Percentiles rank a stretch among this genome's conserved stretches.
phyloP scores from a whole-genome alignment of 208 protist species.

The Crithidia sp. region DNA sequence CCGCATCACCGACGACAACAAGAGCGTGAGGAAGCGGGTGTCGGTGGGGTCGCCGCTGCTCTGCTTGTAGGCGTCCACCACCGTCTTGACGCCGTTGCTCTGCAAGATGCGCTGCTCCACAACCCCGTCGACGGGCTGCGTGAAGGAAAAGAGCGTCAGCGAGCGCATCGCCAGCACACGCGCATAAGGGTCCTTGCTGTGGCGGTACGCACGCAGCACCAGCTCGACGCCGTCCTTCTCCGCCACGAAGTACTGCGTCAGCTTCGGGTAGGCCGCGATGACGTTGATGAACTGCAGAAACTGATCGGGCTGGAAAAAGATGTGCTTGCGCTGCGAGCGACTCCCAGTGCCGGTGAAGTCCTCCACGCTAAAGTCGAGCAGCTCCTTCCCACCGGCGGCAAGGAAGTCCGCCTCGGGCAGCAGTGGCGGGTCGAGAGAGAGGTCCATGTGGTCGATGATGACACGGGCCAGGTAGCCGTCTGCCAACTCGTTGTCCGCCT shows the following conservation, averaged over 20 bases:
- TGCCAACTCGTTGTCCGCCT: conserved; percentile 87
- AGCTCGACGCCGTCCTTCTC: conserved; percentile 77
- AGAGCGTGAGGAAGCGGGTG: conserved; percentile 82
- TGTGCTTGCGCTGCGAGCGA: conserved; percentile 67
- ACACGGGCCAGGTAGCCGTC: conserved; percentile 90
- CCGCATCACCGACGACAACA: conserved; percentile 88
- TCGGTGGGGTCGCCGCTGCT: conserved; percentile 87
- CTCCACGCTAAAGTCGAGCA: conserved; percentile 82
- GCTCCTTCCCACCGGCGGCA: conserved; percentile 58
- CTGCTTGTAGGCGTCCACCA: conserved; percentile 84
- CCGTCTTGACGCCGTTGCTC: conserved; percentile 64
- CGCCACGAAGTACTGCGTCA: conserved; percentile 78
- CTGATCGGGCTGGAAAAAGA: conserved; percentile 87
- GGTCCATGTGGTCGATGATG: conserved; percentile 88
- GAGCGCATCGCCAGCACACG: conserved; percentile 79
- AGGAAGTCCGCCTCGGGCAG: conserved; percentile 73
- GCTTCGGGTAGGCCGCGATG: conserved; percentile 65
- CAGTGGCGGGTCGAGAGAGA: conserved; percentile 81
- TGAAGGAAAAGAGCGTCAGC: conserved; percentile 85
- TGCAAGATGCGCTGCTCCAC: conserved; percentile 83
- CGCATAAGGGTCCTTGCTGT: conserved; percentile 73
- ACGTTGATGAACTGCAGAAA: conserved; percentile 89
- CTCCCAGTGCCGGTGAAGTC: conserved; percentile 75
- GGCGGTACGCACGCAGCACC: conserved; percentile 69
- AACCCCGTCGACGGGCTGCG: conserved; percentile 75